Evolutionary conservation across 352 stramenopile species (phyloP).

Genomic region (Plasmopara viticola): DNA sequence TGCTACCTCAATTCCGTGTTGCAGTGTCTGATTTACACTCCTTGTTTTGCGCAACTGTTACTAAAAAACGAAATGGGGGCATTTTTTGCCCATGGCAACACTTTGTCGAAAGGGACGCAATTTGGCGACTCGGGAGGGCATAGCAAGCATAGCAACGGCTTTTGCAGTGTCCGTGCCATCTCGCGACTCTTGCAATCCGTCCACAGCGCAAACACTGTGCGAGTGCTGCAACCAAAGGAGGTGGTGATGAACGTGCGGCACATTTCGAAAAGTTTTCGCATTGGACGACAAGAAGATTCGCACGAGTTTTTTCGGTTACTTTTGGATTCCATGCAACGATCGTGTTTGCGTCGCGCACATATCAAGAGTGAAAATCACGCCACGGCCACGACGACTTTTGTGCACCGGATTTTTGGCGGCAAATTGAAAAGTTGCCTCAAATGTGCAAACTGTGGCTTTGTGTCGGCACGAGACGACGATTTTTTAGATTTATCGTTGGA

Average conservation of each 20-base stretch:
- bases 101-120: conserved; percentile 7
- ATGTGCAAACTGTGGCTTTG: conserved; percentile 76
- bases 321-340: conserved; percentile 81
- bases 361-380: conserved; percentile 66
- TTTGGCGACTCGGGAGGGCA: conserved; percentile 6
- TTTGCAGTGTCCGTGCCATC: conserved; percentile 62
- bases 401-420: conserved; percentile 83
- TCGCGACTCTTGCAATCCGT: conserved; percentile 58
- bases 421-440: conserved; percentile 79
- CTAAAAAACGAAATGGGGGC: conserved; percentile 54
- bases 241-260: conserved; percentile 83
- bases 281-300: conserved; percentile 86
- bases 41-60: conserved; percentile 83
- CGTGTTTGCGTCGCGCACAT: conserved; percentile 57
- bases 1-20: conserved; percentile 94
- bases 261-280: conserved; percentile 80
- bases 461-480: conserved; percentile 76
- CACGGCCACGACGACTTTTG: conserved; percentile 59
- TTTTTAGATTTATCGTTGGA: conserved; percentile 89
- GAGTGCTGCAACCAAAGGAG: conserved; percentile 70
- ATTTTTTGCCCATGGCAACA: conserved; percentile 26
- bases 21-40: conserved; percentile 84
- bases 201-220: conserved; percentile 32
- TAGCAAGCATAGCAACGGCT: conserved; percentile 25
- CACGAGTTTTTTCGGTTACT: conserved; percentile 90